Evolutionary conservation across 164 flowering plant genomes (phyloP).

Genomic region (Kingdonia uniflora): DNA sequence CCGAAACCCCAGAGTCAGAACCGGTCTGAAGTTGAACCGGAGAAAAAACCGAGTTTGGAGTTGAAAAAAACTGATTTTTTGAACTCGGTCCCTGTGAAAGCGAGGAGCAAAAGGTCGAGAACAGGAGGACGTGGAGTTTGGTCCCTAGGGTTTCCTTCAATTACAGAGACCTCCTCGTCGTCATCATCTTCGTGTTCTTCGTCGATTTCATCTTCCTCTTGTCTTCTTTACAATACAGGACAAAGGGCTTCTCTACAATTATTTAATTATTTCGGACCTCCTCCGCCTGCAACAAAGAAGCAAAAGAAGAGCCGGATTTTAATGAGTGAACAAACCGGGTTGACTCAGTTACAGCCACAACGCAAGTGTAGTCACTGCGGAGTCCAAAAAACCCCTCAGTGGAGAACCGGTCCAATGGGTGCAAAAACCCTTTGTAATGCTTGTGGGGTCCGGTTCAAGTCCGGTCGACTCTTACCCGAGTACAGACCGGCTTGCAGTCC

Average conservation of each 20-base stretch:
- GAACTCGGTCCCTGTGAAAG: conserved; percentile 30
- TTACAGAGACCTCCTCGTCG: conserved; percentile 24
- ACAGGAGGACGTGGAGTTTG: conserved; percentile 17
- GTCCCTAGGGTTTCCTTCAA: conserved; percentile 16
- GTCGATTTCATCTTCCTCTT: conserved; percentile 13
- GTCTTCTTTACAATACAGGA: conserved; percentile 5
- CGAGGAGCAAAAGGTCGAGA: conserved; percentile 50
- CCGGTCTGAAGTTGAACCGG: conserved; percentile 18
- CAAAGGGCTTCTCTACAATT: conserved; percentile 10
- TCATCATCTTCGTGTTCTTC: conserved; percentile 29
- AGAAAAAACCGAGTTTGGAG: neutral
- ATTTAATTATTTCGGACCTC: conserved; percentile 15
- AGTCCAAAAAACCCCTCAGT: conserved; percentile 82
- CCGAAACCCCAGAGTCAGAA: conserved; percentile 5
- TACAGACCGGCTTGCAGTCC: conserved; percentile 90
- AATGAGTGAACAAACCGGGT: neutral
- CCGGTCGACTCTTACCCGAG: conserved; percentile 84
- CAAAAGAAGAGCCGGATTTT: conserved; percentile 24
- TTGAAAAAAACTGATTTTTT: conserved; percentile 12
- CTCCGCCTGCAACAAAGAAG: conserved; percentile 23
- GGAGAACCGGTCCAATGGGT: conserved; percentile 87
- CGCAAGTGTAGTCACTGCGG: conserved; percentile 73
- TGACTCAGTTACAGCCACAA: conserved; percentile 14
- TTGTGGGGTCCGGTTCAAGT: conserved; percentile 85
- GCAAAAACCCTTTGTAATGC: conserved; percentile 88